Conservation (phyloP, 2,329 filamentous ascomycete genomes). For the Stagonosporopsis cucurbitacearum region DNA sequence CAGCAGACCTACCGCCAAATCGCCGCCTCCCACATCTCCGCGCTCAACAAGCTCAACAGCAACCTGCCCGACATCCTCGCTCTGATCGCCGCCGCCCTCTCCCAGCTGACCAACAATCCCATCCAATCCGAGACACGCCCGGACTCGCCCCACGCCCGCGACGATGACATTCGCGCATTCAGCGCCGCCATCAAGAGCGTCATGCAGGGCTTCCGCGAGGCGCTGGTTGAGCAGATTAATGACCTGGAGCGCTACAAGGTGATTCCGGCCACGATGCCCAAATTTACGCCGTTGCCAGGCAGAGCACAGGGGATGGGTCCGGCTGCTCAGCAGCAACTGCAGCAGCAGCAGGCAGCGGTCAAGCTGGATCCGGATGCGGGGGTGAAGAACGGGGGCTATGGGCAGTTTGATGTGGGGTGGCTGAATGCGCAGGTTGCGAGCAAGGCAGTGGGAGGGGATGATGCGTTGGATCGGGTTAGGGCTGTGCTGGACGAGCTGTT, state of each 20-base stretch:
- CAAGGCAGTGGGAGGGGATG: slow-evolving; percentile 81
- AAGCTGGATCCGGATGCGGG: slow-evolving; percentile 31
- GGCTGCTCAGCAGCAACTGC: not conserved
- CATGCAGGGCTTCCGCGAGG: slow-evolving; percentile 59
- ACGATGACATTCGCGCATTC: slow-evolving; percentile 49
- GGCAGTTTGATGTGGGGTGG: slow-evolving; percentile 80
- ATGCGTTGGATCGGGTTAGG: slow-evolving; percentile 73
- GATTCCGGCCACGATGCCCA: slow-evolving; percentile 38
- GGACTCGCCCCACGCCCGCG: slow-evolving; percentile 51
- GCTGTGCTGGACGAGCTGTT: slow-evolving; percentile 57
- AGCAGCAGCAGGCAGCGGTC: slow-evolving; percentile 1
- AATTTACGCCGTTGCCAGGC: slow-evolving; percentile 19
- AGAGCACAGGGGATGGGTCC: too few relatives aligned
- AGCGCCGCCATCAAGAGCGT: slow-evolving; percentile 76
- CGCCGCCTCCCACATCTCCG: slow-evolving; percentile 43
- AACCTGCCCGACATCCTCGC: slow-evolving; percentile 63
- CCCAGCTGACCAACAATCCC: slow-evolving; percentile 59
- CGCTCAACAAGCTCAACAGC: slow-evolving; percentile 38
- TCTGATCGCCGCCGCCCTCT: slow-evolving; percentile 80
- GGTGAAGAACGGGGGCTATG: slow-evolving; percentile 56
- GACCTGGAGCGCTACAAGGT: slow-evolving; percentile 42
- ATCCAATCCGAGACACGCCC: slow-evolving; percentile 55
- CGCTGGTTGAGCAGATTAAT: slow-evolving; percentile 39
- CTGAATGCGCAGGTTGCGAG: slow-evolving; percentile 85
- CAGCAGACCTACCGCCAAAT: slow-evolving; percentile 39